A percentile compares a stretch with the other conserved stretches of the same genome.
phyloP scores from a whole-genome alignment of 1,284 basidiomycete genomes.

The Wolfiporia cocos region DNA sequence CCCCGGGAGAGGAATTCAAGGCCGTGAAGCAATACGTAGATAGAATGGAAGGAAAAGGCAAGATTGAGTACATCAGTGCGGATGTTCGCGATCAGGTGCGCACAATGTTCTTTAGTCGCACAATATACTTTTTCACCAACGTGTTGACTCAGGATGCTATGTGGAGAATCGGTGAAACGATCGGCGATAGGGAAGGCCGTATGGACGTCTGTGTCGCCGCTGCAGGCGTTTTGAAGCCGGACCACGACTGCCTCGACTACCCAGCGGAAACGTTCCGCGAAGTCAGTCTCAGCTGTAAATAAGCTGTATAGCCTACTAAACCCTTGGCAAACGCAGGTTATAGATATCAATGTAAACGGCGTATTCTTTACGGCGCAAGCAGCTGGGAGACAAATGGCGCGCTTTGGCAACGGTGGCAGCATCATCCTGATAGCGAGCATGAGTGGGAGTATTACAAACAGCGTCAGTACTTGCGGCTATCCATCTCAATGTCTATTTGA shows the following conservation, averaged over 20 bases:
- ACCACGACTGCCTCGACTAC: constrained; percentile 66
- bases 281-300: constrained; percentile 23
- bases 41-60: constrained; percentile 34
- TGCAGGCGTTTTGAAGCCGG: constrained; percentile 47
- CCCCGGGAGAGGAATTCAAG: constrained; percentile 64
- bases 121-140: not conserved
- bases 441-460: constrained; percentile 82
- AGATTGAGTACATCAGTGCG: constrained; percentile 60
- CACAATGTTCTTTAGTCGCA: constrained; percentile 37
- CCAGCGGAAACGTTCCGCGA: constrained; percentile 66
- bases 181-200: constrained; percentile 57
- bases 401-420: constrained; percentile 68
- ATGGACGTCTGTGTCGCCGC: constrained; percentile 75
- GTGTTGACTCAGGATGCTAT: constrained; percentile 26
- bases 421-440: constrained; percentile 84
- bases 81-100: constrained; percentile 58
- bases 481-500: not conserved
- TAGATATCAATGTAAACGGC: constrained; percentile 74
- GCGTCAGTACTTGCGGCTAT: constrained; percentile 33
- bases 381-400: constrained; percentile 70
- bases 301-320: not conserved
- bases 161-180: constrained; percentile 49
- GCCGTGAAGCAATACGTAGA: constrained; percentile 48
- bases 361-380: constrained; percentile 77
- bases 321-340: constrained; percentile 37